phyloP scores from a whole-genome alignment of 257 asterid genomes.

The Lithospermum erythrorhizon region DNA sequence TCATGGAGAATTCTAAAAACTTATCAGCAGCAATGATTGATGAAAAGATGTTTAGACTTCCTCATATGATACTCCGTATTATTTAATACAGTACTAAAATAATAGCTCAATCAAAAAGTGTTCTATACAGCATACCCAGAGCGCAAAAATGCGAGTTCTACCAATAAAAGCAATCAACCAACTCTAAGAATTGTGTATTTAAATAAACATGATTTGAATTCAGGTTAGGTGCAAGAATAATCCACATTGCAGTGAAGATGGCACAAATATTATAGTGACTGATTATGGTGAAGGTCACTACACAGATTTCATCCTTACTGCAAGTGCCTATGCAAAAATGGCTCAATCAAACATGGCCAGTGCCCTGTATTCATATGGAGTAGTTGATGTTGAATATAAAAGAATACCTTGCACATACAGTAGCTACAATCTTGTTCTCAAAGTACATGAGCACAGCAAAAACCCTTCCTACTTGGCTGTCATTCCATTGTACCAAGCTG shows the following conservation, averaged over 20 bases:
- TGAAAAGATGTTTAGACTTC: too few relatives aligned
- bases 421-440: slow-evolving; percentile 29
- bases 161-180: too few relatives aligned
- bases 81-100: too few relatives aligned
- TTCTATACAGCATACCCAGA: too few relatives aligned
- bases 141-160: too few relatives aligned
- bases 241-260: slow-evolving; percentile 47
- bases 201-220: not conserved
- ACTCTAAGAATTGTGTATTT: not conserved
- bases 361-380: slow-evolving; percentile 42
- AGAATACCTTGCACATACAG: slow-evolving; percentile 38
- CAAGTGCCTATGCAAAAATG: slow-evolving; percentile 42
- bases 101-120: too few relatives aligned
- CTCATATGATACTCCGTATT: too few relatives aligned
- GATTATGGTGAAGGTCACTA: slow-evolving; percentile 56
- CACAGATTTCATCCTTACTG: slow-evolving; percentile 59
- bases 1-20: too few relatives aligned
- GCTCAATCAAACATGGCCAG: slow-evolving; percentile 43
- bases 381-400: slow-evolving; percentile 43
- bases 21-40: too few relatives aligned
- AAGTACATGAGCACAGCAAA: slow-evolving; percentile 45
- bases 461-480: slow-evolving; percentile 49
- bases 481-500: slow-evolving; percentile 42
- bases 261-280: slow-evolving; percentile 49
- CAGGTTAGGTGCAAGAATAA: slow-evolving; percentile 64